These are phyloP conservation scores for Gentiana straminea DNA, from an alignment of 257 asterid species.

Conservation along the genomic window DNA sequence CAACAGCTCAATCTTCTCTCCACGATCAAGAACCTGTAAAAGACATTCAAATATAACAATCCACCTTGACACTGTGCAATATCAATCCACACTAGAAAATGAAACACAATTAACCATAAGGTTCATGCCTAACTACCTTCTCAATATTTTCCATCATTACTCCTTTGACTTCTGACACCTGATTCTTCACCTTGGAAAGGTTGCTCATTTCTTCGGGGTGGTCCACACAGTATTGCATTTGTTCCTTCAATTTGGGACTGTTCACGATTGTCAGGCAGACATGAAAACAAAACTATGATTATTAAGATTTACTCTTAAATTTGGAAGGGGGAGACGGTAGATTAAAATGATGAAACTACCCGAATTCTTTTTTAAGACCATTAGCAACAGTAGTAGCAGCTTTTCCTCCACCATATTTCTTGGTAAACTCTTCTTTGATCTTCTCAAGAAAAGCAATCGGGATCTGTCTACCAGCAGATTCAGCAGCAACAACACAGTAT, in stretches of 20 bases:
- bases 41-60: constrained; percentile 2
- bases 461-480: constrained; percentile 81
- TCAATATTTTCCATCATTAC: constrained; percentile 99
- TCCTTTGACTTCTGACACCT: constrained; percentile 93
- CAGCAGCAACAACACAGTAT: constrained; percentile 88
- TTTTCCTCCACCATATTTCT: constrained; percentile 90
- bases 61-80: not conserved
- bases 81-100: constrained; percentile 1
- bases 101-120: not conserved
- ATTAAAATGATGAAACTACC: constrained; percentile 26
- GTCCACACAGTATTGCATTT: constrained; percentile 91
- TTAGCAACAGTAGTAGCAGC: constrained; percentile 90
- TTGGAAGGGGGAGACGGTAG: not conserved
- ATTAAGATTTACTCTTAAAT: not conserved
- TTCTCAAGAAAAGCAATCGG: constrained; percentile 87
- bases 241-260: constrained; percentile 93
- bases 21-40: constrained; percentile 87
- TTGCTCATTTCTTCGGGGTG: constrained; percentile 93
- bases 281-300: not conserved
- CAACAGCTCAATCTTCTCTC: constrained; percentile 84
- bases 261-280: not conserved
- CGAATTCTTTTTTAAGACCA: constrained; percentile 78
- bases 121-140: constrained; percentile 33
- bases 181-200: constrained; percentile 86
- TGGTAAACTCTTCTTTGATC: constrained; percentile 72